Conservation (phyloP, 2,329 filamentous ascomycete genomes). For the Colletotrichum zoysiae region DNA sequence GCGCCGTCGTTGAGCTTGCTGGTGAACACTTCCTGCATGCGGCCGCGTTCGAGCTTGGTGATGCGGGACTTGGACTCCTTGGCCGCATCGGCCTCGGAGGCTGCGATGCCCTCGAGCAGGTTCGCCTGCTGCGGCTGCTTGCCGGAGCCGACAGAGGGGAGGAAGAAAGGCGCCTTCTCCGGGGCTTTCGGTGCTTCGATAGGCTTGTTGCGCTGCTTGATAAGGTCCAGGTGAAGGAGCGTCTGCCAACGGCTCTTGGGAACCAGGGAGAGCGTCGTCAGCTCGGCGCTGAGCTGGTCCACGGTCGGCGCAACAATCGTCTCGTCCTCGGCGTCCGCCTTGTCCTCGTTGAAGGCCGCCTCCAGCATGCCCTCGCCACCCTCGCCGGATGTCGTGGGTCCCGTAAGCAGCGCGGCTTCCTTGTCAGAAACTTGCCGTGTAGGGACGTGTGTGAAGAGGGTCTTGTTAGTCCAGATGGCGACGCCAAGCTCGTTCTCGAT, state of each 20-base stretch:
- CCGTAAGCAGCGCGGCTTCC: constrained; percentile 73
- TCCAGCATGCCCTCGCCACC: constrained; percentile 81
- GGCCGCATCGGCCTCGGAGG: constrained; percentile 50
- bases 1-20: constrained; percentile 67
- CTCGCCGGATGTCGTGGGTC: constrained; percentile 86
- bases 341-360: constrained; percentile 75
- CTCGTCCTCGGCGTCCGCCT: constrained; percentile 64
- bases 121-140: constrained; percentile 44
- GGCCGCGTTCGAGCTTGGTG: constrained; percentile 72
- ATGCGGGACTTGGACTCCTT: constrained; percentile 70
- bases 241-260: constrained; percentile 96
- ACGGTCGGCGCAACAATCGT: constrained; percentile 67
- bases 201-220: constrained; percentile 94
- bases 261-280: constrained; percentile 90
- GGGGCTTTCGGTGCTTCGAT: constrained; percentile 91
- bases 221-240: constrained; percentile 89
- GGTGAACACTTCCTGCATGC: constrained; percentile 70
- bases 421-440: constrained; percentile 86
- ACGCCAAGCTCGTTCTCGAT: constrained; percentile 86
- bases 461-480: constrained; percentile 96
- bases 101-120: constrained; percentile 43
- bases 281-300: constrained; percentile 84
- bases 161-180: constrained; percentile 95
- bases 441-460: constrained; percentile 88
- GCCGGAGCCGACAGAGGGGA: constrained; percentile 73